Conservation (phyloP, 2,329 filamentous ascomycete species). For the Colletotrichum agaves region DNA sequence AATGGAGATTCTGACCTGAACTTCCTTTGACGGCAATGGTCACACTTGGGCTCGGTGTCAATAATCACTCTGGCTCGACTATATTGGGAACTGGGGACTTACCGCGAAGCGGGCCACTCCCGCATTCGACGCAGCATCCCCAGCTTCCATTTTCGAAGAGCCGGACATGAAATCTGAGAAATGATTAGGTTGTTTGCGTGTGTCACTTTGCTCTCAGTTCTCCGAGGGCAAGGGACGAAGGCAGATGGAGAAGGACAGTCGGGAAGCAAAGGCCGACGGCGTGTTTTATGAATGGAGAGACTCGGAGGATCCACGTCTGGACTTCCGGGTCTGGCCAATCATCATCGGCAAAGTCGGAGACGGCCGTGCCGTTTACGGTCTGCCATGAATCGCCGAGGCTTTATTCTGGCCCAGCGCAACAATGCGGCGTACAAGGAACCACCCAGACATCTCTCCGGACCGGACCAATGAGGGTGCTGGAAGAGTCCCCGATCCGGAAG, state of each 20-base stretch:
- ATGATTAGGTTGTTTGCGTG: too few relatives aligned
- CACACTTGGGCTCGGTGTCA: background rate
- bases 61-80: background rate
- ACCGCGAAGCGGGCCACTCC: slow-evolving; percentile 12
- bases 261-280: background rate
- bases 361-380: background rate
- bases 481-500: too few relatives aligned
- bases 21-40: slow-evolving; percentile 29
- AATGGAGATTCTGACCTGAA: background rate
- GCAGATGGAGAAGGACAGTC: background rate
- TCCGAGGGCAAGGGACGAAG: too few relatives aligned
- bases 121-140: background rate
- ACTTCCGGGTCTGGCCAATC: background rate
- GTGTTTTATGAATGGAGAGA: background rate
- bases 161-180: too few relatives aligned
- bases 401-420: background rate
- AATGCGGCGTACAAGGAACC: too few relatives aligned
- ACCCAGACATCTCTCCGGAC: too few relatives aligned
- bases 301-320: background rate
- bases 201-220: too few relatives aligned
- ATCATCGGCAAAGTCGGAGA: background rate
- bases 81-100: background rate
- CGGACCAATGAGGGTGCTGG: too few relatives aligned
- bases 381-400: background rate
- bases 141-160: background rate